Percentiles rank a stretch among this genome's conserved stretches.
These are phyloP conservation scores for Aspergillus felis DNA, from an alignment of 2,329 filamentous ascomycete genomes.

Conservation along the genomic window DNA sequence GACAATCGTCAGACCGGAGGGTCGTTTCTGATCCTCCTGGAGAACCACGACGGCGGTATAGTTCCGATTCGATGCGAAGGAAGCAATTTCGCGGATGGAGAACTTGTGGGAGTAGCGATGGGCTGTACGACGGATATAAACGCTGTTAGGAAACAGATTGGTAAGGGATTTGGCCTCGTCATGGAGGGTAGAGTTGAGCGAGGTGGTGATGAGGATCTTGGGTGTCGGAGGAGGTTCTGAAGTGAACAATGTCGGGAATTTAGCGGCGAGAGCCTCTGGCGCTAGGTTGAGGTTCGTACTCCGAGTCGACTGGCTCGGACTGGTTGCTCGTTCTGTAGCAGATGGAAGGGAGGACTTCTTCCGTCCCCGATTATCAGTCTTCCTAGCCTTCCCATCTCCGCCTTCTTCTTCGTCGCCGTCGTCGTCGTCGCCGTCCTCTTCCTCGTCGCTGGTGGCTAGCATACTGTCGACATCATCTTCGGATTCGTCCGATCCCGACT, in stretches of 20 bases:
- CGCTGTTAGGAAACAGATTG: conserved; percentile 72
- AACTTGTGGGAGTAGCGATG: conserved; percentile 88
- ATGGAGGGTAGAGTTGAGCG: conserved; percentile 83
- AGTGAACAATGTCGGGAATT: conserved; percentile 59
- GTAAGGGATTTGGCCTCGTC: conserved; percentile 74
- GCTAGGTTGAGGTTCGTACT: conserved; percentile 58
- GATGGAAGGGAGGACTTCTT: conserved; percentile 34
- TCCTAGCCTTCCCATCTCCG: conserved; percentile 23
- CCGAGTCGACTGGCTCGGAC: conserved; percentile 52
- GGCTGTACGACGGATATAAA: conserved; percentile 78
- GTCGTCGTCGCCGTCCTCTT: conserved; percentile 51
- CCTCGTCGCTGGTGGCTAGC: conserved; percentile 56
- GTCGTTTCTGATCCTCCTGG: conserved; percentile 83
- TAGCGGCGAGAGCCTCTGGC: conserved; percentile 57
- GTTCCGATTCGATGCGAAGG: conserved; percentile 74
- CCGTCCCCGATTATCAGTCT: conserved; percentile 35
- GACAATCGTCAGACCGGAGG: conserved; percentile 76
- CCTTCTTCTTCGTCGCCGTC: conserved; percentile 44
- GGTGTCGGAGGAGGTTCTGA: conserved; percentile 55
- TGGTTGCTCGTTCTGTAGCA: conserved; percentile 50
- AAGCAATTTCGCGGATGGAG: conserved; percentile 82
- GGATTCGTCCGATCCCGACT: conserved; percentile 43
- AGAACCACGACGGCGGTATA: conserved; percentile 83
- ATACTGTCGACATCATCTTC: conserved; percentile 68
- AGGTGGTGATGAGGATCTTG: conserved; percentile 90